Base-by-base conservation (phyloP, 345 rosid species). In the Limnanthes douglasii region DNA sequence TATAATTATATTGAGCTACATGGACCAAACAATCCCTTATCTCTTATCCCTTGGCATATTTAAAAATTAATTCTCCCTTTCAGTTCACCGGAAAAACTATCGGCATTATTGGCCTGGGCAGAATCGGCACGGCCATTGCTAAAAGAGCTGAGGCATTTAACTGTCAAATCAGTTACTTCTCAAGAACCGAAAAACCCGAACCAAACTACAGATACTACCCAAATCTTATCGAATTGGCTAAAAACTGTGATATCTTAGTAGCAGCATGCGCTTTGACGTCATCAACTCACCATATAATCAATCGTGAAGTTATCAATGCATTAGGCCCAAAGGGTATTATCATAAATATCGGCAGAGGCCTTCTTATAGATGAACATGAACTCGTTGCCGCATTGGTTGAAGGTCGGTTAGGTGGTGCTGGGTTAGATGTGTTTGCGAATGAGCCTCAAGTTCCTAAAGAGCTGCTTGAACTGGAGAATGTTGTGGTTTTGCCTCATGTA, bases 101-200 rank as follows among this genome's bases (percentile, higher is more conserved):
- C 10, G 79, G 90, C 11, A 73, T 78, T 26, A 31, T 78, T 12
- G 90, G 79, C 11, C 12, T 73, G 56, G 80, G 84, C 40, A 53
- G 84, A 66, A 78, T 78, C 25, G 79, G 90, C 12, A 28, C 62
- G 5, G 79, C 90, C 21, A 57, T 68, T 18, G 76, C 74, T 3
- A 56, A 70, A 54, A 57, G 79, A 63, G 76, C 73, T 7, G 68
- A 65, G 53, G 79, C 74, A 16, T 73, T 78, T 32, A 16, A 53
- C 46, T 73, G 79, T 48, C 48, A 62, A 6, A 62, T 70, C 23
- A 46, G 67, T 37, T 78, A 73, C 47, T 32, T 44, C 52, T 64
- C 73, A 9, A 65, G 73, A 45, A 41, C 73, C 2, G 34, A 49
- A 45, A 77, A 73, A 53, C 33, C 66, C 19, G 25, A 22, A 15